Evolutionary conservation across 1,139 yeast genomes (phyloP), one percentile per base, ranked within the genome.

Genomic region (Blastobotrys malaysiensis): DNA sequence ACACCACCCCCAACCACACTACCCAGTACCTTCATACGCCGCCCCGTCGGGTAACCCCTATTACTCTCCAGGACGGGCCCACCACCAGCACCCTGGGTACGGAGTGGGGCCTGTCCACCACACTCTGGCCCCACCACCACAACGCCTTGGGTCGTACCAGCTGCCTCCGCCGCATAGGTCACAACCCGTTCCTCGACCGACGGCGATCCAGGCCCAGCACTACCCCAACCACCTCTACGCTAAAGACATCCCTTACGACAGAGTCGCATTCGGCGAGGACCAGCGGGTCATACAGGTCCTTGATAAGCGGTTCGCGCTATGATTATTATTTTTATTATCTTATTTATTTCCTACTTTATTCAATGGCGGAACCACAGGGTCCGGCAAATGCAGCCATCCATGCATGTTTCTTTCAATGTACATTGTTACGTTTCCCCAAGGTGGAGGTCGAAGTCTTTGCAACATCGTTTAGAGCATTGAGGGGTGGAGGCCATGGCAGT

Each of bases 201-300:
- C 50, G 9, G 21, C 9, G 16, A 31, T 61, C 21, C 52, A 57
- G 22, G 63, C 61, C 16, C 64, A 61, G 51, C 14, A 7, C 13
- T 31, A 31, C 16, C 16, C 39, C 16, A 5, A 13, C 39, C 39
- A 31, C 16, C 39, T 31, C 16, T n/a, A 31, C 16, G 39, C 39
- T 3, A 31, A 16, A n/a, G 68, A 65, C 20, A 61, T 63, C 24
- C 67, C 64, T 16, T 52, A 57, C 39, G 66, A 62, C 13, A 61
- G 61, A 51, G 63, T 61, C 7, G 51, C 59, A 16, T 68, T 68
- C 64, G 63, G 65, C 26, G 71, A 68, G 53, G 71, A 68, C 51
- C 61, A 60, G 20, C 56, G 71, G 7, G 70, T 70, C 21, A 65
- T 68, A 43, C 64, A 65, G 49, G 70, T 64, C 13, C 62, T 68